These are phyloP conservation scores for Edaphochlamys debaryana DNA, from an alignment of 139 green algal species.

Conservation along the genomic window DNA sequence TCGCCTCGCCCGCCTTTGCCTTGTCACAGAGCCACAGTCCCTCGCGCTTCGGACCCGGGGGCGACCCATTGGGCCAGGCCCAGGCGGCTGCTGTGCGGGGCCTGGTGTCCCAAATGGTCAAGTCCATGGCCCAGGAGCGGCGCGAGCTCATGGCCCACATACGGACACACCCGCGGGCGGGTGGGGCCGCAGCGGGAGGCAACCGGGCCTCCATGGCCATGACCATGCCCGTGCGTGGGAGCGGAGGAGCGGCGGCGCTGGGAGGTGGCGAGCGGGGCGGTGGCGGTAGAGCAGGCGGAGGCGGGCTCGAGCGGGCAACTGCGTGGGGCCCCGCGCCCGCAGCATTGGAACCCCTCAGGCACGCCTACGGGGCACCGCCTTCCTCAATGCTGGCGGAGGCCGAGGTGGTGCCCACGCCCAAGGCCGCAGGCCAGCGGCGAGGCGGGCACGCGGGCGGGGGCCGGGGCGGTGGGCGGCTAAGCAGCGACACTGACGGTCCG, in stretches of 20 bases:
- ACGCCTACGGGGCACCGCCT: no score
- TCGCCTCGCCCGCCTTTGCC: no score
- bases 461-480: not conserved
- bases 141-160: not conserved
- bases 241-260: not conserved
- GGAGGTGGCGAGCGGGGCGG: no score
- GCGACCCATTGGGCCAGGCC: no score
- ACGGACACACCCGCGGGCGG: not conserved
- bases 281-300: not conserved
- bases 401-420: not conserved
- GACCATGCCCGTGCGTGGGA: not conserved
- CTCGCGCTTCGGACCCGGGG: no score
- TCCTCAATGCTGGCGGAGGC: not conserved
- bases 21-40: no score
- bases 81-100: not conserved
- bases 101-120: slow-evolving; percentile 1
- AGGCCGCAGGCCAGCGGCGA: not conserved
- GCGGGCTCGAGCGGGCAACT: no score
- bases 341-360: not conserved
- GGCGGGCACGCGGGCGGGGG: not conserved
- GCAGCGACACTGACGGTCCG: not conserved
- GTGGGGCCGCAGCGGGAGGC: not conserved
- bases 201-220: not conserved
- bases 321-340: no score
- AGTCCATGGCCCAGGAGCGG: slow-evolving; percentile 6